Evolutionary conservation across 2,329 filamentous ascomycete genomes (phyloP).

Genomic region (Remersonia thermophila): DNA sequence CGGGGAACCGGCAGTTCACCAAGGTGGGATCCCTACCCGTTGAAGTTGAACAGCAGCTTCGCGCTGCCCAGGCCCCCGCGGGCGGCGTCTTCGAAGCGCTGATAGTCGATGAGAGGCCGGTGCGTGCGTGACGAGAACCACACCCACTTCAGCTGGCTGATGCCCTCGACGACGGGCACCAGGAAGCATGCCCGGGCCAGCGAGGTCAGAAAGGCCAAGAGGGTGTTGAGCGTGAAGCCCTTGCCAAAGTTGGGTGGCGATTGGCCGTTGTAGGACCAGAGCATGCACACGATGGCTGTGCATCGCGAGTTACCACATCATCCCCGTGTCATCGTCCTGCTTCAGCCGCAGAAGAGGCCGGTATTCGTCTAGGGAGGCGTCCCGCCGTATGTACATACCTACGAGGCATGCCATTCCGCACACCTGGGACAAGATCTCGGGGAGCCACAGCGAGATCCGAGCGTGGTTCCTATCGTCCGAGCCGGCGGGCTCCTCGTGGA

Average conservation of each 20-base stretch:
- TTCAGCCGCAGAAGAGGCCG: no score
- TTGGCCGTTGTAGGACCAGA: constrained; percentile 12
- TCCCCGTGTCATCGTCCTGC: no score
- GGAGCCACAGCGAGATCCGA: constrained; percentile 1
- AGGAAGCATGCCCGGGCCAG: constrained; percentile 16
- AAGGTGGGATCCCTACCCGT: no score
- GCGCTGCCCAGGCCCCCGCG: constrained; percentile 13
- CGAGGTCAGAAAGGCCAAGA: constrained; percentile 19
- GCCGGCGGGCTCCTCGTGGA: no score
- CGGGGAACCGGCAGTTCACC: no score
- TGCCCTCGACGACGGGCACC: constrained; percentile 16
- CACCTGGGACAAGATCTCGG: constrained; percentile 7
- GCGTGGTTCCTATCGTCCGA: no score
- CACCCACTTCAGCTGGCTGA: constrained; percentile 19
- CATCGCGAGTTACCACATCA: no score
- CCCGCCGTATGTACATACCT: constrained; percentile 1
- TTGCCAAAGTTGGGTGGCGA: constrained; percentile 15
- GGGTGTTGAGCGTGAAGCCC: constrained; percentile 20
- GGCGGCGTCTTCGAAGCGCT: constrained; percentile 16
- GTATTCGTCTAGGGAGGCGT: no score
- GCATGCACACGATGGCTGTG: constrained; percentile 6
- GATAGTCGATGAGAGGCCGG: constrained; percentile 14
- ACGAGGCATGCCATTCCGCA: constrained; percentile 3
- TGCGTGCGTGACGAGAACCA: constrained; percentile 13
- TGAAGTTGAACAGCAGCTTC: constrained; percentile 11